Base-by-base conservation (phyloP, 768 basidiomycete genomes). In the Rhizopogon salebrosus region DNA sequence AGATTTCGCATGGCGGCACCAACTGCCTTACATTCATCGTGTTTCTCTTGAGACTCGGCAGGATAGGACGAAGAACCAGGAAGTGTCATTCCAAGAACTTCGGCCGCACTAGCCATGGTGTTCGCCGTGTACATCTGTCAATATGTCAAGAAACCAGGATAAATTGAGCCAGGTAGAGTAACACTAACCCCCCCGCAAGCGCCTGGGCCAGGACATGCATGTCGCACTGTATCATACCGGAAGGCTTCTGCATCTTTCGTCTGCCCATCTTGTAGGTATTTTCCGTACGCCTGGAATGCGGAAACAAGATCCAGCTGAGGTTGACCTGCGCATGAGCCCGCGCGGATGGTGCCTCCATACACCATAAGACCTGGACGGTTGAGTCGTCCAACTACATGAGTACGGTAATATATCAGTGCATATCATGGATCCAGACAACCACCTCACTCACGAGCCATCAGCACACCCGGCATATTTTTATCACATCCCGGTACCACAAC, bases 391-490 rank as follows among this genome's bases (percentile, higher is more conserved):
- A 99, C 91, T 93, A 60, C 39, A 37, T 41, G 36, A 14, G 24
- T 41, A 16, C 6, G 4, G 64, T 57, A 57, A 31, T 13, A 4
- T 34, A 38, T 49, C 31, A 1, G 8, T 14, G 27, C 16, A n/a
- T 1, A 16, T 24, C 1, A 11, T 14, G 24, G 4, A 51, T 31
- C 14, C 7, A 8, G 22, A 31, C 26, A 50, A 27, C 48, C 20
- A 46, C 49, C 46, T 11, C 24, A 82, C 89, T 72, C 62, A 92
- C 91, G 82, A 43, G 93, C 97, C 81, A 99, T 99, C 61, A 98
- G 76, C 35, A 97, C 95, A 56, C 97, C 97, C n/a, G 97, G 97
- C 95, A 99, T 98, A 73, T 99, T 99, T 75, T 99, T 99, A 76
- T 99, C 95, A 66, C 93, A 98, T 37, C 95, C 97, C 20, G 97